phyloP scores from a whole-genome alignment of 768 basidiomycete species.

The Tricholoma terreum region DNA sequence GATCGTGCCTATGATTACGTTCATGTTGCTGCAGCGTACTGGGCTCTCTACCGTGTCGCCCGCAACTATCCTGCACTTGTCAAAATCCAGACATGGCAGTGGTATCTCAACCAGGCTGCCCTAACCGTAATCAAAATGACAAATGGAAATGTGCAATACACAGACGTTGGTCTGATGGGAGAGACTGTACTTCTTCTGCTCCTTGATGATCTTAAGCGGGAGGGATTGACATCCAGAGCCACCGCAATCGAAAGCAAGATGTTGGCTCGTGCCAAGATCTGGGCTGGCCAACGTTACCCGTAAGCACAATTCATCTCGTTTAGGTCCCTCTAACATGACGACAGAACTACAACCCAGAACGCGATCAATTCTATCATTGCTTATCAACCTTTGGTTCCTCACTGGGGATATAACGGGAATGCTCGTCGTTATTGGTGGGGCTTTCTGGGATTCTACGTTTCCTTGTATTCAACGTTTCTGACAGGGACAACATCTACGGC shows the following conservation, averaged over 20 bases:
- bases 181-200: slow-evolving; percentile 50
- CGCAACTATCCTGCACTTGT: slow-evolving; percentile 53
- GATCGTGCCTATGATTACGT: slow-evolving; percentile 55
- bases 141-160: slow-evolving; percentile 41
- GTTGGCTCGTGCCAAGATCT: slow-evolving; percentile 39
- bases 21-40: slow-evolving; percentile 49
- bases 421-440: slow-evolving; percentile 53
- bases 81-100: slow-evolving; percentile 47
- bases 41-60: slow-evolving; percentile 55
- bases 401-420: slow-evolving; percentile 62
- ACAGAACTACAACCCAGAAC: slow-evolving; percentile 47
- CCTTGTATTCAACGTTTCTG: slow-evolving; percentile 2
- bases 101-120: slow-evolving; percentile 56
- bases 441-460: neutral
- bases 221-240: slow-evolving; percentile 47
- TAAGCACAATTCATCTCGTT: slow-evolving; percentile 47
- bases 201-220: slow-evolving; percentile 48
- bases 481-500: slow-evolving; percentile 56
- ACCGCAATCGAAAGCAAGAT: slow-evolving; percentile 46
- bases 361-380: slow-evolving; percentile 54
- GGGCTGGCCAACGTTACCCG: slow-evolving; percentile 52
- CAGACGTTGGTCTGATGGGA: slow-evolving; percentile 50
- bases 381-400: slow-evolving; percentile 54
- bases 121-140: slow-evolving; percentile 46
- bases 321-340: slow-evolving; percentile 53